phyloP scores from a whole-genome alignment of 495 filamentous ascomycete species.

The Annulohypoxylon maeteangense region DNA sequence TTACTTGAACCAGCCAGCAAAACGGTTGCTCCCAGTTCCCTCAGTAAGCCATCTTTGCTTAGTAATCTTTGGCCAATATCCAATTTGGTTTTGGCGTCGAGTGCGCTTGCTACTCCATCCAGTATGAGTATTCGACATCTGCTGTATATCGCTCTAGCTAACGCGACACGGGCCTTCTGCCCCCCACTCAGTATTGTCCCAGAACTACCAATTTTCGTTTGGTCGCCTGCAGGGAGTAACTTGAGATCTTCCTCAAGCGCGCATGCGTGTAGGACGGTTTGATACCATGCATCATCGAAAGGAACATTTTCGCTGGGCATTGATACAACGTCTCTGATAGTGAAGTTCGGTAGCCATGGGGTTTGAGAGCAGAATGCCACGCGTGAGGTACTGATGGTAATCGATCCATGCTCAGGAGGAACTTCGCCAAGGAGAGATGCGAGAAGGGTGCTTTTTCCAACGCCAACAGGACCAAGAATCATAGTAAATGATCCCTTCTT shows the following conservation, averaged over 20 bases:
- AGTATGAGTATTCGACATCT: background rate
- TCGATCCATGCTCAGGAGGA: background rate
- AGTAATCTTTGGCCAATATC: background rate
- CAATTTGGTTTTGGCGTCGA: background rate
- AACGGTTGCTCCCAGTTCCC: background rate
- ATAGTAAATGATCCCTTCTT: background rate
- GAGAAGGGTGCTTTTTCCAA: background rate
- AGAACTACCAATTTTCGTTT: background rate
- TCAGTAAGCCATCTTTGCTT: background rate
- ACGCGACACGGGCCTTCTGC: background rate
- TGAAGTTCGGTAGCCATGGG: background rate
- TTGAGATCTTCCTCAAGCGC: conserved; percentile 1
- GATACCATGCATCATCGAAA: background rate
- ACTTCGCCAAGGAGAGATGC: background rate
- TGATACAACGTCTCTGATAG: background rate
- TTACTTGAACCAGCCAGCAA: background rate
- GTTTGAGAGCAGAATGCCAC: conserved; percentile 1
- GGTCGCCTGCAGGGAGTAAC: background rate
- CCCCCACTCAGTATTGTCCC: background rate
- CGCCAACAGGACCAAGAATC: background rate
- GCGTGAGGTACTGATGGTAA: background rate
- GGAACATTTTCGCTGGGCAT: background rate
- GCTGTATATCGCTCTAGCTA: background rate
- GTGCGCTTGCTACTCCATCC: background rate
- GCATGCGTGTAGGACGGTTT: background rate